Evolutionary conservation across 495 filamentous ascomycete species (phyloP), one percentile per base, ranked within the genome.

Genomic region (Hyaloscypha finlandica): DNA sequence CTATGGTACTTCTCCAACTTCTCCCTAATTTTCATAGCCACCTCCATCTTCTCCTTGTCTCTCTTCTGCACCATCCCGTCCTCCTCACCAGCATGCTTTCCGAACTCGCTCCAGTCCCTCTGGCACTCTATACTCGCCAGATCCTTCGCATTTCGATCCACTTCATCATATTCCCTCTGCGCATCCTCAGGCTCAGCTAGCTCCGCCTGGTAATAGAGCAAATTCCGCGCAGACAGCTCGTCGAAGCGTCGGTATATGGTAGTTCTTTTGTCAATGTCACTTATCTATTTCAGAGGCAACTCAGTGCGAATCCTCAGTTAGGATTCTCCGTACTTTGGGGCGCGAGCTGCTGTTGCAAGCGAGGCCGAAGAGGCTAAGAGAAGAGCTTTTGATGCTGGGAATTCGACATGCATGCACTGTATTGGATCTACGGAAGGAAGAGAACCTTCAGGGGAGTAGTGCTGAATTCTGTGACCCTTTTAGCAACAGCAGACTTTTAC

Each of bases 1-100:
- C 19, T 54, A 67, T 58, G 55, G 37, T 68, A 68, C 48, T 63
- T 52, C 55, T 68, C 39, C 4, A 68, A 4, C 25, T 58, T 68
- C 25, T 20, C 52, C 25, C 60, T 57, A 20, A 68, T 64, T 19
- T 64, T 59, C 61, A 63, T 48, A 11, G 54, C 53, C 4, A 68
- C n/a, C 20, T 31, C 59, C 37, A 67, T 25, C 42, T 54, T 60
- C 29, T 39, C 31, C 55, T 30, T 56, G 2, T 45, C 48, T 45
- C 58, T 55, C 9, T 31, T 51, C 19, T 56, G 53, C 53, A 56
- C 20, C 16, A 32, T 8, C 22, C 20, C 53, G 6, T 53, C 16
- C 22, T 56, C 53, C 20, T 56, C 53, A 32, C 6, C 20, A 3
- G 20, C 30, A 25, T 60, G 58, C 8, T 45, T 45, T 25, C 30